Evolutionary conservation across 768 basidiomycete genomes (phyloP).

Genomic region (Leccinum uliginosum): DNA sequence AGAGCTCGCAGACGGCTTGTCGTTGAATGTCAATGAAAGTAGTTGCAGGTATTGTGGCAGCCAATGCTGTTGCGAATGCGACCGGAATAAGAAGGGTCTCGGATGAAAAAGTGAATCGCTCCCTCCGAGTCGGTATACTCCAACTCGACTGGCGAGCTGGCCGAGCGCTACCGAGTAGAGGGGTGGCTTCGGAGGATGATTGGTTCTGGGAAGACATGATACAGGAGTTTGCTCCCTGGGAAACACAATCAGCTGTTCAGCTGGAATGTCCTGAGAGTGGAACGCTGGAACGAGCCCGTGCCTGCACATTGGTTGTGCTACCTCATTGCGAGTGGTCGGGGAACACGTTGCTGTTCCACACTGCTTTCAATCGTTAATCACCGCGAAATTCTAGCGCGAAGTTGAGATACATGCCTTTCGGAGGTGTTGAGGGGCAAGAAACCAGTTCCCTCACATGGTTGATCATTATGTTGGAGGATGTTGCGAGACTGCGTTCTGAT

Average conservation of each 20-base stretch:
- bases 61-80: conserved; percentile 21
- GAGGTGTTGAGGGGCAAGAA: neutral
- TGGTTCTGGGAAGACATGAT: conserved; percentile 12
- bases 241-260: neutral
- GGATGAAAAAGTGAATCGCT: conserved; percentile 5
- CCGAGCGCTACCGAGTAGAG: conserved; percentile 7
- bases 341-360: neutral
- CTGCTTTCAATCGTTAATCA: neutral
- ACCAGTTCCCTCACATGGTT: neutral
- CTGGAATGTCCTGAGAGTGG: neutral
- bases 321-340: neutral
- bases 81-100: conserved; percentile 26
- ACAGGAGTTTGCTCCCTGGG: neutral
- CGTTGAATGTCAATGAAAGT: conserved; percentile 26
- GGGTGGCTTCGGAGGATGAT: conserved; percentile 6
- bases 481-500: neutral
- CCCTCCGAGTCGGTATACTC: neutral
- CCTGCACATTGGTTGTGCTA: neutral
- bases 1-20: conserved; percentile 24
- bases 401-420: neutral
- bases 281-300: neutral
- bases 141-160: neutral
- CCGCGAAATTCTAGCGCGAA: neutral
- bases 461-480: neutral
- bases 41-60: conserved; percentile 18